phyloP scores from a whole-genome alignment of 192 early-diverging fungal genomes.

The Entomortierella chlamydospora region DNA sequence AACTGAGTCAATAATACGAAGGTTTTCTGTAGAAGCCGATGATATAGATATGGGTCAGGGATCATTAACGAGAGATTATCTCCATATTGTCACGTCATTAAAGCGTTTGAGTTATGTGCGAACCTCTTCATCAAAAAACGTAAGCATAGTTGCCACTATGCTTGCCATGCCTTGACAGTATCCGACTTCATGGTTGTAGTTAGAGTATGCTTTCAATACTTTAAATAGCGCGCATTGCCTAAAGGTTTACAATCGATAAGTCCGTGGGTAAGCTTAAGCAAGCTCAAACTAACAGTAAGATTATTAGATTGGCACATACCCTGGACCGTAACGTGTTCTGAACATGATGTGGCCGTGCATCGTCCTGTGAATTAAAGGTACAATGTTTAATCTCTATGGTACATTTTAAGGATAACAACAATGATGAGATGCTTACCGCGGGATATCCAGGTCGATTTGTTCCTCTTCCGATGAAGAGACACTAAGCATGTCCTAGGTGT shows the following conservation, averaged over 20 bases:
- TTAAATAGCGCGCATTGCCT: slow-evolving; percentile 85
- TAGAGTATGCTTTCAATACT: slow-evolving; percentile 80
- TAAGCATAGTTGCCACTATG: slow-evolving; percentile 78
- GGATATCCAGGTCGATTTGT: slow-evolving; percentile 71
- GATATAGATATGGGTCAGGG: neutral
- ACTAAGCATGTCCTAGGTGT: slow-evolving; percentile 43
- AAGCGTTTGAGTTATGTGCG: neutral
- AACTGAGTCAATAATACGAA: slow-evolving; percentile 64
- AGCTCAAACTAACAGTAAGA: too few species aligned
- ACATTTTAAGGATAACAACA: neutral
- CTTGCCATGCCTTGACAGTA: slow-evolving; percentile 93
- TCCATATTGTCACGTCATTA: neutral
- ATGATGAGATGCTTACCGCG: slow-evolving; percentile 30
- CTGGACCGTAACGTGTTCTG: slow-evolving; percentile 66
- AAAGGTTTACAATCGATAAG: neutral
- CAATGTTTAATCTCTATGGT: neutral
- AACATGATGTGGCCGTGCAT: slow-evolving; percentile 71
- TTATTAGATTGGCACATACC: slow-evolving; percentile 57
- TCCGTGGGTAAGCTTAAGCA: too few species aligned
- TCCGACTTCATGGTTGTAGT: slow-evolving; percentile 82
- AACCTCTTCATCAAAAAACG: slow-evolving; percentile 75
- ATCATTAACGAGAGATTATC: neutral
- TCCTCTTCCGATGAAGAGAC: slow-evolving; percentile 58
- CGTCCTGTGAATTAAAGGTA: slow-evolving; percentile 28
- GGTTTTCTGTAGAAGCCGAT: slow-evolving; percentile 53